Evolutionary conservation across 257 asterid species (phyloP), one percentile per base, ranked within the genome.

Genomic region (Nicotiana otophora): DNA sequence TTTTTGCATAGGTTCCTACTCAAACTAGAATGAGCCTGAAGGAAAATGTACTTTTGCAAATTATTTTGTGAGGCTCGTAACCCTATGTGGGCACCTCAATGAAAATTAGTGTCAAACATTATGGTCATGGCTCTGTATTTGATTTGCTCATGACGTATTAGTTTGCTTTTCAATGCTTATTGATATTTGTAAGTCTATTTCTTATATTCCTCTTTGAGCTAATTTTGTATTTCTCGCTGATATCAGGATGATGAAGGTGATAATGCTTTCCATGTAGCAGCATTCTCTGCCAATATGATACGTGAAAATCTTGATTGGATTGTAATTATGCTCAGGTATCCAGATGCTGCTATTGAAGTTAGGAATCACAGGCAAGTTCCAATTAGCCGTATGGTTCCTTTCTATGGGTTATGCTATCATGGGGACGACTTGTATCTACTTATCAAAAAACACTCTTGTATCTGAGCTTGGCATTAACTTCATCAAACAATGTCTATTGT

Each of bases 251-350:
- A 94, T 88, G 99, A 96, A 79, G 99, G 99, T 69, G 97, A 94
- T 90, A 96, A 94, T 85, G 99, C 99, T 84, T 96, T 92, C 86
- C 99, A 96, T 86, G 94, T 93, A 89, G 98, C 99, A 79, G 97
- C 99, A 85, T 97, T 92, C 84, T 92, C 97, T 34, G 98, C 98
- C 79, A 96, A 91, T 89, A 93, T 96, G 99, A 93, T 96, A 84
- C 93, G 99, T 42, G 99, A 96, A 88, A 96, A 94, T 87, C 91
- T 96, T 85, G 92, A 91, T 67, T 96, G 99, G 99, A 89, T 96
- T 82, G 87, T 88, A 70, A 81, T 91, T 76, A 94, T 96, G 99
- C 98, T 96, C 86, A 88, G 88, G 84, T 87, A 87, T 89, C 97
- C 97, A 10, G 86, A 92, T 85, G 98, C 98, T 83, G 97, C 98